Evolutionary conservation across 768 basidiomycete species (phyloP), one percentile per base, ranked within the genome.

Genomic region (Pleurotus platypus): DNA sequence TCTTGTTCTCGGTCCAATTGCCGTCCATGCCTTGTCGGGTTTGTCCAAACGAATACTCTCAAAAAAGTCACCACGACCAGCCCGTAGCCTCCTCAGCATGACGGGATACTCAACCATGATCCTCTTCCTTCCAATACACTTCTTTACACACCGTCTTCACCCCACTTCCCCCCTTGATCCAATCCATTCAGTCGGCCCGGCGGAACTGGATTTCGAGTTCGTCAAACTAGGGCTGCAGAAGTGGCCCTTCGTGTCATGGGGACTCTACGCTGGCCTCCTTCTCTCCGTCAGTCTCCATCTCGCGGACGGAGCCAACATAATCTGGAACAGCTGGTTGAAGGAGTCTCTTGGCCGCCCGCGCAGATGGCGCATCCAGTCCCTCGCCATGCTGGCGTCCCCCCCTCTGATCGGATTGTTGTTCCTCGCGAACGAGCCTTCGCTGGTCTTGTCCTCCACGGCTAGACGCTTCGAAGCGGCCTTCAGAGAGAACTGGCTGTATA

Each of bases 131-230:
- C 84, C 89, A 1, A 70, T 88, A 22, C 92, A 94, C 68, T 79
- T 84, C 69, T 63, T 84, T 51, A 82, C 80, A 0, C 90, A 94
- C 66, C 84, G 92, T 5, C 53, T 81, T 26, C 66, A 75, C 56
- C 91, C 86, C 15, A 74, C 75, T 22, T 67, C 67, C 53, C 70
- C 76, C 2, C 55, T 56, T 6, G 64, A 74, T 1, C 85, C 84
- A 18, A 84, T 91, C 54, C 70, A 71, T 47, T 68, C 76, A 2
- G 74, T 93, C 20, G 82, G 86, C 13, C 91, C 92, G 0, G 76
- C 86, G 0, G 90, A 94, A 63, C 78, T 94, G 38, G 86, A 91
- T 69, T 94, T 81, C 66, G 88, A 92, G 60, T 93, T 86, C 67
- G 89, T 94, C 57, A 92, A 93, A 66, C 77, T 80, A 4, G 89